Percentiles rank a stretch among this genome's conserved stretches.
Evolutionary conservation across 1,284 basidiomycete genomes (phyloP).

Genomic region (Hortiboletus rubellus): DNA sequence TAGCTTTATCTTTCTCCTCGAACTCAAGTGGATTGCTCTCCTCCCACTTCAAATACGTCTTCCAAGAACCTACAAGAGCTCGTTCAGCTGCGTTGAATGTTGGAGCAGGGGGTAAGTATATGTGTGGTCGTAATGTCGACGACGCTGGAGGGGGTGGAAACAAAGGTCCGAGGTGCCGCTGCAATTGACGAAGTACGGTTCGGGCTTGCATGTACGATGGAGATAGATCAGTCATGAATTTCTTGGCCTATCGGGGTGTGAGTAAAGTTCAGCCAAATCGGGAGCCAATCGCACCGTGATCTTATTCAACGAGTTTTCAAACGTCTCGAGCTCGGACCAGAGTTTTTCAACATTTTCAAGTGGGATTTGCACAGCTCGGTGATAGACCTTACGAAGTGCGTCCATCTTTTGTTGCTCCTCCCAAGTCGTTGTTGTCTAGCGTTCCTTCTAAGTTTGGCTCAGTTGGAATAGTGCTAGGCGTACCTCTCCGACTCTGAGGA

Average conservation of each 20-base stretch:
- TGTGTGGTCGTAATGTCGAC: conserved; percentile 41
- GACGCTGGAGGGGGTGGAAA: conserved; percentile 54
- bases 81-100: conserved; percentile 76
- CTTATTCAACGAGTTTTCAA: conserved; percentile 90
- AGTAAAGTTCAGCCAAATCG: conserved; percentile 2
- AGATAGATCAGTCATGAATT: conserved; percentile 86
- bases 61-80: conserved; percentile 81
- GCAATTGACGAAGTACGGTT: conserved; percentile 82
- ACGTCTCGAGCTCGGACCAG: conserved; percentile 95
- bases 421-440: conserved; percentile 79
- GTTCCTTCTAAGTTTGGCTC: conserved; percentile 5
- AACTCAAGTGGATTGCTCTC: conserved; percentile 92
- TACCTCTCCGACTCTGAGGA: conserved; percentile 80
- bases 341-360: conserved; percentile 91
- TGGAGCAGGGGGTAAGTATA: conserved; percentile 73
- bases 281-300: conserved; percentile 60
- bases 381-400: conserved; percentile 87
- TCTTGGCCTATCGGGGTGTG: conserved; percentile 70
- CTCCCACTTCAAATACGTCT: conserved; percentile 93
- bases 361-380: conserved; percentile 91
- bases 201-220: conserved; percentile 93
- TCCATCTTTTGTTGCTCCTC: conserved; percentile 97
- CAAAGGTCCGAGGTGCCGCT: conserved; percentile 66
- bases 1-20: conserved; percentile 78
- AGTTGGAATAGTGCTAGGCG: conserved; percentile 24